These are phyloP conservation scores for Aspergillus sp. DNA, from an alignment of 2,329 filamentous ascomycete genomes.

Conservation along the genomic window DNA sequence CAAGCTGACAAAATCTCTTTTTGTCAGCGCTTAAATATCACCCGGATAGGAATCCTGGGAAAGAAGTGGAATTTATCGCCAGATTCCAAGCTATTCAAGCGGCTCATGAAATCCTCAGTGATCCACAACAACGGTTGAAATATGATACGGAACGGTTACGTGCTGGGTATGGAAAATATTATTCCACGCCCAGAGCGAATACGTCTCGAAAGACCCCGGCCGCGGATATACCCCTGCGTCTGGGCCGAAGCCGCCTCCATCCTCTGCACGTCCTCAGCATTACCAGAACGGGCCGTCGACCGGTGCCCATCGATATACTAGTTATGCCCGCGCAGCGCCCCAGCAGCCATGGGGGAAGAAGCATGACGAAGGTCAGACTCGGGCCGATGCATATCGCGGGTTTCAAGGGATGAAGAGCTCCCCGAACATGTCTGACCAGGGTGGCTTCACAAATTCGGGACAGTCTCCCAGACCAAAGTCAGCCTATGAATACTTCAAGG, in stretches of 20 bases:
- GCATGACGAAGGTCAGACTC: conserved; percentile 30
- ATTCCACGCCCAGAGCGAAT: conserved; percentile 21
- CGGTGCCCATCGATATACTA: conserved; percentile 33
- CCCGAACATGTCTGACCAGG: conserved; percentile 4
- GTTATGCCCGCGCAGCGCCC: conserved; percentile 33
- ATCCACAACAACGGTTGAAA: conserved; percentile 49
- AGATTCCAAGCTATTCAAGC: conserved; percentile 82
- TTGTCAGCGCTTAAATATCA: conserved; percentile 69
- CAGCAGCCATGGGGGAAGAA: conserved; percentile 31
- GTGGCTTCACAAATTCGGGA: conserved; percentile 1
- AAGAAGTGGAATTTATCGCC: conserved; percentile 67
- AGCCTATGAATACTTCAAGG: conserved; percentile 33
- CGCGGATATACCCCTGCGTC: conserved; percentile 16
- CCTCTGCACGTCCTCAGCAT: conserved; percentile 10
- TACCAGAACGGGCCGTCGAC: conserved; percentile 27
- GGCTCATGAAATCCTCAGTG: conserved; percentile 68
- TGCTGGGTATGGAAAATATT: conserved; percentile 34
- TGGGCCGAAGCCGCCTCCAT: conserved; percentile 14
- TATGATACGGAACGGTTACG: conserved; percentile 56
- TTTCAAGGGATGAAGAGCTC: conserved; percentile 37
- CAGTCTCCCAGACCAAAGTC: conserved; percentile 27
- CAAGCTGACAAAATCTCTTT: too few relatives aligned
- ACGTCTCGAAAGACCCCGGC: conserved; percentile 22
- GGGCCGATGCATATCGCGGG: conserved; percentile 37
- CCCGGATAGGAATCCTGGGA: conserved; percentile 79